Evolutionary conservation across 192 early-diverging fungal genomes (phyloP).

Genomic region (Backusella tuberculispora): DNA sequence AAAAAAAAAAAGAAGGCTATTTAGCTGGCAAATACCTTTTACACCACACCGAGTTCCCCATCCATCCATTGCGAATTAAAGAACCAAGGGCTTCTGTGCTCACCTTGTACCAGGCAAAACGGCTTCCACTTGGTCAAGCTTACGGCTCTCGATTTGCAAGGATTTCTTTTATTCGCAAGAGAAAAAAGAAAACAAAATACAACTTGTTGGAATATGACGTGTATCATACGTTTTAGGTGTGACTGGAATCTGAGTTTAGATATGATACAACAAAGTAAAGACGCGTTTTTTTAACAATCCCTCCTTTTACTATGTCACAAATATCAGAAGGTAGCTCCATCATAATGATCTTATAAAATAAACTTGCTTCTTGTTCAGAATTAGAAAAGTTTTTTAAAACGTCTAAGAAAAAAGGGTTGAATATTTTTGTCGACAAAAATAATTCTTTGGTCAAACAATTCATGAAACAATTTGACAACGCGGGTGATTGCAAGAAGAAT

Average conservation of each 20-base stretch:
- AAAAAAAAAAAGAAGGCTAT: not conserved
- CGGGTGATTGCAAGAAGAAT: no score
- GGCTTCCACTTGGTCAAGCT: not conserved
- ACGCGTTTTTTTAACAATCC: no score
- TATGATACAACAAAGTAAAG: not conserved
- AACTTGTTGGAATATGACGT: not conserved
- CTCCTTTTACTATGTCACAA: no score
- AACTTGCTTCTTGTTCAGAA: no score
- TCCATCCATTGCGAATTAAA: not conserved
- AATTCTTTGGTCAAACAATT: no score
- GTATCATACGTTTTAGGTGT: constrained; percentile 9
- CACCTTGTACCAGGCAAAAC: constrained; percentile 3
- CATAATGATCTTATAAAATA: no score
- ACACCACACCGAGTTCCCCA: not conserved
- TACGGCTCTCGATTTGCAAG: constrained; percentile 4
- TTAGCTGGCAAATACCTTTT: constrained; percentile 6
- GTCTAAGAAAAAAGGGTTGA: no score
- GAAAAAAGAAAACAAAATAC: not conserved
- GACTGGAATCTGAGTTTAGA: not conserved
- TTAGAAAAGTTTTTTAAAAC: no score
- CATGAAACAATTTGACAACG: no score
- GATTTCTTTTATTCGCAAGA: not conserved
- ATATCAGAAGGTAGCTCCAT: no score
- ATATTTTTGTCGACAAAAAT: no score
- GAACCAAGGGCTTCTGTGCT: constrained; percentile 11